phyloP scores from a whole-genome alignment of 208 protist species.

The Entamoeba invadens region DNA sequence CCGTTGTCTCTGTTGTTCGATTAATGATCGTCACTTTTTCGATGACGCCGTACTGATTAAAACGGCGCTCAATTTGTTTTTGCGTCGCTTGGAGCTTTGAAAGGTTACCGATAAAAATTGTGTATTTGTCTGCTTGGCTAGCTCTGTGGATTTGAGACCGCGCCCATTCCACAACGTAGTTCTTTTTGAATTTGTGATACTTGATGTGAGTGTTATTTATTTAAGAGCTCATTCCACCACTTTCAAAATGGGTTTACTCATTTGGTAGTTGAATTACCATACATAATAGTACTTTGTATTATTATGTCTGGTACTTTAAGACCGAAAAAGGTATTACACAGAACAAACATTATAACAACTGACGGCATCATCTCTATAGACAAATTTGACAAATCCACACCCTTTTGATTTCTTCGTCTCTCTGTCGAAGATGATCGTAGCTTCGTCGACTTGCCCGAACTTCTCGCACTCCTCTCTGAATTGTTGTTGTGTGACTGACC shows the following conservation, averaged over 20 bases:
- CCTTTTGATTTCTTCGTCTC: neutral
- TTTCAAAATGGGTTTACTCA: neutral
- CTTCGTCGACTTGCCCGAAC: neutral
- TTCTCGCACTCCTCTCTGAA: neutral
- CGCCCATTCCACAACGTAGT: neutral
- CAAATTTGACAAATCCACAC: neutral
- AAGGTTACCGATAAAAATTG: neutral
- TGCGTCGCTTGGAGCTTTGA: neutral
- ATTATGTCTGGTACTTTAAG: no score
- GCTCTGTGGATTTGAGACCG: neutral
- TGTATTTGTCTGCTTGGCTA: neutral
- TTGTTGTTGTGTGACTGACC: neutral
- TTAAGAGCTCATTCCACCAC: neutral
- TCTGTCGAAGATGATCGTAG: neutral
- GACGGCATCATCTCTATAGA: neutral
- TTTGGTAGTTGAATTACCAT: neutral
- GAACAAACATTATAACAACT: neutral
- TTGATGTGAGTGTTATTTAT: neutral
- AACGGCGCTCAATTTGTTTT: neutral
- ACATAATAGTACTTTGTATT: neutral
- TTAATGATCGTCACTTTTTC: neutral
- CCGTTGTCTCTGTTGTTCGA: neutral
- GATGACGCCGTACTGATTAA: neutral
- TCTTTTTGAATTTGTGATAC: neutral
- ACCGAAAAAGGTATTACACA: neutral